Evolutionary conservation across 108 stramenopile species (phyloP).

Genomic region (Epithemia pelagica): DNA sequence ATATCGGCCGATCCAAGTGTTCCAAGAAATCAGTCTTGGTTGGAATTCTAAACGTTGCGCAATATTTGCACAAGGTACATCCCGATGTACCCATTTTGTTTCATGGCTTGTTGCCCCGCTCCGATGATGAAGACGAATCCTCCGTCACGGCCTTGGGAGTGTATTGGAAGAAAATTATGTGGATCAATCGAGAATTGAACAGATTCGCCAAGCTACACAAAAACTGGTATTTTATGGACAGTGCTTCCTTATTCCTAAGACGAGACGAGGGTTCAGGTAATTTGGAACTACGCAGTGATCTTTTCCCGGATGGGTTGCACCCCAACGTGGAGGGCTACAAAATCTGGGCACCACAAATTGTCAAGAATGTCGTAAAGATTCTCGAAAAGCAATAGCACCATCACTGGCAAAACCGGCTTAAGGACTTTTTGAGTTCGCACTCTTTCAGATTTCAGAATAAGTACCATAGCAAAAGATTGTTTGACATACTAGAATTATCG

Average conservation of each 20-base stretch:
- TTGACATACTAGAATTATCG: too few species aligned
- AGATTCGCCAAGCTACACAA: conserved; percentile 9
- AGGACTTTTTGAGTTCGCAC: too few species aligned
- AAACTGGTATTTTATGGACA: conserved; percentile 23
- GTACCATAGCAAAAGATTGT: too few species aligned
- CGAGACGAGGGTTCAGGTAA: not conserved
- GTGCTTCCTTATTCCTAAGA: conserved; percentile 7
- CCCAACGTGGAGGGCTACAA: conserved; percentile 18
- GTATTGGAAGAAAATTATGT: conserved; percentile 23
- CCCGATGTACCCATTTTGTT: conserved; percentile 45
- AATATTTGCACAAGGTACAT: conserved; percentile 36
- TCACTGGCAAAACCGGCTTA: too few species aligned
- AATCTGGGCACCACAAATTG: conserved; percentile 14
- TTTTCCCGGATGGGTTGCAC: conserved; percentile 24
- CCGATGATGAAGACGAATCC: conserved; percentile 7
- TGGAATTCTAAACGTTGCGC: conserved; percentile 51
- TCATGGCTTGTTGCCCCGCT: conserved; percentile 46
- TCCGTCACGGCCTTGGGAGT: not conserved
- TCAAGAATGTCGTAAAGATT: not conserved
- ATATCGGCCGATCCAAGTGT: conserved; percentile 48
- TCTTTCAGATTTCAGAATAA: too few species aligned
- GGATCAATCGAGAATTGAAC: conserved; percentile 26
- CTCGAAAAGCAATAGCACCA: too few species aligned
- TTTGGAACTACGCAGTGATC: conserved; percentile 9
- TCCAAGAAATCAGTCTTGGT: conserved; percentile 45